Evolutionary conservation across 345 rosid species (phyloP), one percentile per base, ranked within the genome.

Genomic region (Eucalyptus erythrocorys): DNA sequence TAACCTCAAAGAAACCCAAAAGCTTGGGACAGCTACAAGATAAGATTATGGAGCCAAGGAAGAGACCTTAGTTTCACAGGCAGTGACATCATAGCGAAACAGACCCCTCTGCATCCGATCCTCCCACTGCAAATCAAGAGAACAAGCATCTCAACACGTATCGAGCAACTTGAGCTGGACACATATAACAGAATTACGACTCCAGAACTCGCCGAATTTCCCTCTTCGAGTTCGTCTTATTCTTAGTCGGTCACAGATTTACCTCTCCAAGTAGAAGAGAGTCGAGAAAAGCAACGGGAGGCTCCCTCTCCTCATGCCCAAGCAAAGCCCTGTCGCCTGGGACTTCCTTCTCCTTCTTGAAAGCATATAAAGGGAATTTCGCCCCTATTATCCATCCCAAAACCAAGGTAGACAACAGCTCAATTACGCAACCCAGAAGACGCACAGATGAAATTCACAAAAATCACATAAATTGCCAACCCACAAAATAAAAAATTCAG

Each of bases 81-180:
- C 95, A 40, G 99, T 96, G 87, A 98, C 98, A 92, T 97, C 99
- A 40, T 98, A 98, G 85, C 97, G 99, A 92, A 98, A 98, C 42
- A 97, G 96, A 27, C 99, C 99, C 90, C 95, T 95, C 90, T 95
- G 97, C 90, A 95, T 85, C 50, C 99, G 95, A 61, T 97, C 98
- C 91, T 98, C 99, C 99, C 99, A 98, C 99, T 98, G 87, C 42
- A 90, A 92, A 84, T 27, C 91, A 50, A 79, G 27, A 82, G 64
- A 87, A 40, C 12, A 89, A 24, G 26, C 47, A 42, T 87, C 80
- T 45, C 8, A 57, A 43, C 48, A 24, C 43, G 86, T 76, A 76
- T 21, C 47, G 47, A 76, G 9, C 82, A 37, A 37, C 82, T 19
- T 76, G 45, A 37, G 81, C 26, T 71, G 13, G 26, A 37, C 82